Conservation (phyloP, 345 rosid genomes). For the Garcia nutans region DNA sequence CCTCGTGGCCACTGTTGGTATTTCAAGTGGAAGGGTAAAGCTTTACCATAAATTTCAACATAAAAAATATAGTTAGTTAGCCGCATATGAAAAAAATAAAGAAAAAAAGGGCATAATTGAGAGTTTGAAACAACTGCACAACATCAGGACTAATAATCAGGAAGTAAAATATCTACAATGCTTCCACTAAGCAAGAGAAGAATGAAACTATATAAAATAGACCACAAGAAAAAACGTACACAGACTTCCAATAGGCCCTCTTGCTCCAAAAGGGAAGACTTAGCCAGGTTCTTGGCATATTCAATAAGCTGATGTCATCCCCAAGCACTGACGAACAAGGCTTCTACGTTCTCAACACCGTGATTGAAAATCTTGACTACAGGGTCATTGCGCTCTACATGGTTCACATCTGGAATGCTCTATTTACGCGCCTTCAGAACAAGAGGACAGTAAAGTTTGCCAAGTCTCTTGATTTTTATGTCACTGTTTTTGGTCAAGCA, state of each 20-base stretch:
- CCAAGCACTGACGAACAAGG: constrained; percentile 94
- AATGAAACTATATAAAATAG: not conserved
- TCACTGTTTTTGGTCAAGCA: constrained; percentile 93
- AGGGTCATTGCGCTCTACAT: constrained; percentile 56
- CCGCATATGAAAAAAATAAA: not conserved
- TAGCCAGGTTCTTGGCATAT: constrained; percentile 84
- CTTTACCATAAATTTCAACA: not conserved
- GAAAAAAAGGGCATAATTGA: not conserved
- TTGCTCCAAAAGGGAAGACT: constrained; percentile 56
- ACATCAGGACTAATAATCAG: not conserved
- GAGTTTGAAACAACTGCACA: not conserved
- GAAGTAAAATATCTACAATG: not conserved
- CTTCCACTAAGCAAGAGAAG: not conserved
- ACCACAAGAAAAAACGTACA: not conserved
- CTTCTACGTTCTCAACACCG: constrained; percentile 87
- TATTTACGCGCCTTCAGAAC: constrained; percentile 70
- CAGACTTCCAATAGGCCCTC: not conserved
- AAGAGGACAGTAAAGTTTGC: constrained; percentile 62
- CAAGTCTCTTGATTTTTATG: constrained; percentile 77
- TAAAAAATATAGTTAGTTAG: not conserved
- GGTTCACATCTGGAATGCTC: constrained; percentile 66
- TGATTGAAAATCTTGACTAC: constrained; percentile 78
- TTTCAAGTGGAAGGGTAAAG: not conserved
- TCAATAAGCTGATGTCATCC: constrained; percentile 61
- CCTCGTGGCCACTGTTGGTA: not conserved